Percentiles rank a stretch among this genome's conserved stretches.
phyloP scores from a whole-genome alignment of 169 alveolate species.

The Eimeria tenella region DNA sequence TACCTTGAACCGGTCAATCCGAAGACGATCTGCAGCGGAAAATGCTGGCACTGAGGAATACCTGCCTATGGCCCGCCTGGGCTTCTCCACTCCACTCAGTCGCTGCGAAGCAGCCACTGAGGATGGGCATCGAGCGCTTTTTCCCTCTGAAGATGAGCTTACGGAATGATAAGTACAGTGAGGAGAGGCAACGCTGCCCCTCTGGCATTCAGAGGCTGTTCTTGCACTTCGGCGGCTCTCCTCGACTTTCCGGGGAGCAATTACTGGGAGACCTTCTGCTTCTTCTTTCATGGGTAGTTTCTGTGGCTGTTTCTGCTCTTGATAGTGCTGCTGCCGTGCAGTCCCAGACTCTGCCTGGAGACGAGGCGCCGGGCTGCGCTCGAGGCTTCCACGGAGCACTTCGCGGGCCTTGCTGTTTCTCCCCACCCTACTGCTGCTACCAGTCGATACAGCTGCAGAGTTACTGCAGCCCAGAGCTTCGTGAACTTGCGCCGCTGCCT shows the following conservation, averaged over 20 bases:
- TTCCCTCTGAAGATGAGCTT: neutral
- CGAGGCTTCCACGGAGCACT: neutral
- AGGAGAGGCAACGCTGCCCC: neutral
- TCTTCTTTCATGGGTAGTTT: neutral
- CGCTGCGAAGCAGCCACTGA: constrained; percentile 44
- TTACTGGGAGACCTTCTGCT: neutral
- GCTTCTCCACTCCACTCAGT: neutral
- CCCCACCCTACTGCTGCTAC: neutral
- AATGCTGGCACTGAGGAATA: constrained; percentile 63
- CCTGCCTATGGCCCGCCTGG: constrained; percentile 32
- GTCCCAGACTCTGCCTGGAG: neutral
- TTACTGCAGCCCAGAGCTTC: neutral
- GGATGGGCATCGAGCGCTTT: neutral
- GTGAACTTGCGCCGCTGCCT: neutral
- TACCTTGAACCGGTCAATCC: constrained; percentile 67
- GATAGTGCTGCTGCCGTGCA: neutral
- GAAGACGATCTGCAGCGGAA: constrained; percentile 39
- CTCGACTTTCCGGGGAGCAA: neutral
- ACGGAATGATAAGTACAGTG: too few relatives aligned
- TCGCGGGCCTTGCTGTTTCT: neutral
- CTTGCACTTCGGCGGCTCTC: neutral
- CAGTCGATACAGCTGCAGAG: neutral
- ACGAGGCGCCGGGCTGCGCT: neutral
- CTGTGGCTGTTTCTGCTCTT: neutral
- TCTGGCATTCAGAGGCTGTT: constrained; percentile 6